Evolutionary conservation across 352 stramenopile genomes (phyloP).

Genomic region (Phytophthora idaei): DNA sequence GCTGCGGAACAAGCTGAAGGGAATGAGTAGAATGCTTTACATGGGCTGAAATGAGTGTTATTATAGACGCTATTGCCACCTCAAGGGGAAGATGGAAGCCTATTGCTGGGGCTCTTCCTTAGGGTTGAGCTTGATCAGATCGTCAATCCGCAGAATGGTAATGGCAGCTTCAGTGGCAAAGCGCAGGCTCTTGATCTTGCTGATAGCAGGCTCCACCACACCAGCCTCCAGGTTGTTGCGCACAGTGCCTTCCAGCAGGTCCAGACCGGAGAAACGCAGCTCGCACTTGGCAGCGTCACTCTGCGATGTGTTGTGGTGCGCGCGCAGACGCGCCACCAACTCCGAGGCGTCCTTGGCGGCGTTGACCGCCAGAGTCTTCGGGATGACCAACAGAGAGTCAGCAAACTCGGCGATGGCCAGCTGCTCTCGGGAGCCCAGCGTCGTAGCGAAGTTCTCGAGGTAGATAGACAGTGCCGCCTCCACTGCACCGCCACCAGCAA

Average conservation of each 20-base stretch:
- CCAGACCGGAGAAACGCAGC: constrained; percentile 93
- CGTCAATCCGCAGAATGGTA: constrained; percentile 99
- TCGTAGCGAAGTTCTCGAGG: constrained; percentile 98
- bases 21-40: constrained; percentile 16
- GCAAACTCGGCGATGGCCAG: constrained; percentile 99
- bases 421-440: constrained; percentile 96
- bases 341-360: constrained; percentile 99
- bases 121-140: constrained; percentile 97
- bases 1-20: constrained; percentile 34
- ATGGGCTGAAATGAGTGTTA: constrained; percentile 44
- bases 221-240: constrained; percentile 96
- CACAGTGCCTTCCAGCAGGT: constrained; percentile 95
- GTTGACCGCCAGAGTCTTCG: constrained; percentile 99
- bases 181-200: constrained; percentile 99
- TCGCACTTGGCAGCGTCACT: constrained; percentile 77
- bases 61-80: constrained; percentile 51
- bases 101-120: constrained; percentile 87
- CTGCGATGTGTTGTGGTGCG: constrained; percentile 97
- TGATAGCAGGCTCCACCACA: constrained; percentile 99
- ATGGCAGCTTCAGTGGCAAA: constrained; percentile 99
- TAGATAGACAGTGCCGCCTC: constrained; percentile 98
- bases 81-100: constrained; percentile 33
- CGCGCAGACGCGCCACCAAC: constrained; percentile 96
- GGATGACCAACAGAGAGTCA: constrained; percentile 97
- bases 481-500: constrained; percentile 97